phyloP scores from a whole-genome alignment of 2,329 filamentous ascomycete genomes.

The Leptographium wingfieldii region DNA sequence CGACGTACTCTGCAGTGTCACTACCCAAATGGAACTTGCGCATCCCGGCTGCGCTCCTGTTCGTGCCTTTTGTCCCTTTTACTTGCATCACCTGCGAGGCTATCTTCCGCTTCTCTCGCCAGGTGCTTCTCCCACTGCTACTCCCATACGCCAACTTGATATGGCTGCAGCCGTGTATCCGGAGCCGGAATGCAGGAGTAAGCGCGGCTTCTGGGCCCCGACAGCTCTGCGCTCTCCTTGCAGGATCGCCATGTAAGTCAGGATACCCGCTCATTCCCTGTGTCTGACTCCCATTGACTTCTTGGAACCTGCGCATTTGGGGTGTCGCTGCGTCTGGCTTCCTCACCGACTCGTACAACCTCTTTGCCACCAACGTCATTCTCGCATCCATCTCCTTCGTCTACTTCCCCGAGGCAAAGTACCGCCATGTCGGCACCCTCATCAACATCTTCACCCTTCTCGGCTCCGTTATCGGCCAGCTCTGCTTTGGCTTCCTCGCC shows the following conservation, averaged over 20 bases:
- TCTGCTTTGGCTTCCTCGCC: slow-evolving; percentile 40
- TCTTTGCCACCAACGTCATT: slow-evolving; percentile 43
- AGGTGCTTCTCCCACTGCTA: background rate
- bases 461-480: slow-evolving; percentile 38
- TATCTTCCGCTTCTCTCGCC: background rate
- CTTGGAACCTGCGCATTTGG: slow-evolving; percentile 42
- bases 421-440: slow-evolving; percentile 30
- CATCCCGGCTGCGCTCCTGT: background rate
- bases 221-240: slow-evolving; percentile 36
- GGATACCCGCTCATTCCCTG: background rate
- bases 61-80: background rate
- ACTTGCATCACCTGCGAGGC: background rate
- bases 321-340: slow-evolving; percentile 42
- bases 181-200: slow-evolving; percentile 24
- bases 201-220: slow-evolving; percentile 36
- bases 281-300: slow-evolving; percentile 9
- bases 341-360: slow-evolving; percentile 42
- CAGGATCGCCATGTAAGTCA: slow-evolving; percentile 33
- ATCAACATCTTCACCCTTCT: slow-evolving; percentile 41
- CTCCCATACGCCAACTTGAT: background rate
- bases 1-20: too few relatives aligned
- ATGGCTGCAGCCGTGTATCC: slow-evolving; percentile 17
- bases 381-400: slow-evolving; percentile 39
- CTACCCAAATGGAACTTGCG: background rate
- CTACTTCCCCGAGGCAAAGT: slow-evolving; percentile 32